Percentiles rank a stretch among this genome's conserved stretches.
phyloP scores from a whole-genome alignment of 2,329 filamentous ascomycete species.

The Thelonectria olida region DNA sequence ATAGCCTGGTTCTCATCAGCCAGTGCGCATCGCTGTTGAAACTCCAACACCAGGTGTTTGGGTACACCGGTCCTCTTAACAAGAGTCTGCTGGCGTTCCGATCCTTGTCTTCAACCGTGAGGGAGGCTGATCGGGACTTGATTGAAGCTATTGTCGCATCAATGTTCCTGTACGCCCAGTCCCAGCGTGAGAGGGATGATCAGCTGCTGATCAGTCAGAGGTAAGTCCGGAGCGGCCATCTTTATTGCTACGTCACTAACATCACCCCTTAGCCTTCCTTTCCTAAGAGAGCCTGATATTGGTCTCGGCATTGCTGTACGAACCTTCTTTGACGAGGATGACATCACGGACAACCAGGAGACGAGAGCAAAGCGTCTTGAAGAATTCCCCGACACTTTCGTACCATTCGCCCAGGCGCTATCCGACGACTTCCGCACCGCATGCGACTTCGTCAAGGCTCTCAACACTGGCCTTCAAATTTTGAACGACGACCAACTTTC shows the following conservation, averaged over 20 bases:
- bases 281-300: conserved; percentile 75
- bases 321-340: conserved; percentile 79
- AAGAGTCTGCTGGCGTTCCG: conserved; percentile 89
- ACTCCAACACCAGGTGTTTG: conserved; percentile 83
- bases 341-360: conserved; percentile 63
- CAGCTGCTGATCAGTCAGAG: conserved; percentile 74
- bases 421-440: conserved; percentile 67
- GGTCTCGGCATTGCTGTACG: conserved; percentile 82
- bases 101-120: conserved; percentile 81
- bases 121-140: conserved; percentile 81
- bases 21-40: conserved; percentile 85
- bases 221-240: conserved; percentile 57
- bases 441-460: conserved; percentile 66
- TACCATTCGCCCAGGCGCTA: conserved; percentile 68
- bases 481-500: conserved; percentile 59
- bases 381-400: conserved; percentile 62
- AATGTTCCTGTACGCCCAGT: conserved; percentile 84
- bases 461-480: conserved; percentile 66
- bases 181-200: conserved; percentile 74
- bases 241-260: conserved; percentile 21
- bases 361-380: conserved; percentile 54
- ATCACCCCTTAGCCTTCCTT: conserved; percentile 63
- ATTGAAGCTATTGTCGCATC: conserved; percentile 83
- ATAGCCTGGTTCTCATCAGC: conserved; percentile 82
- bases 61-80: conserved; percentile 94